Evolutionary conservation across 148 eudicot genomes (phyloP), one percentile per base, ranked within the genome.

Genomic region (Linanthus parryae): DNA sequence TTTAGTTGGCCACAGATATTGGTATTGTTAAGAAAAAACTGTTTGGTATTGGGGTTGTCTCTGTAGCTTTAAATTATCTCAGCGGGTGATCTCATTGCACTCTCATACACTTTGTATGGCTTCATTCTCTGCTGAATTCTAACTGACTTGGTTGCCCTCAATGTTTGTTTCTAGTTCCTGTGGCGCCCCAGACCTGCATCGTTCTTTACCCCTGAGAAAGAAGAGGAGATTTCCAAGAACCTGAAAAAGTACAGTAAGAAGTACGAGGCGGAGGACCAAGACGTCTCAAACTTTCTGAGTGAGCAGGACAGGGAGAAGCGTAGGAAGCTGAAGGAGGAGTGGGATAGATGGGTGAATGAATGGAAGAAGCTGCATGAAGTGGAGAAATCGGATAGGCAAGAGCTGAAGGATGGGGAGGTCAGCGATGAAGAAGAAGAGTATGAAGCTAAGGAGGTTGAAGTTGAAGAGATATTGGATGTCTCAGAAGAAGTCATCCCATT

Each of bases 181-280:
- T 84, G 96, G 96, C 90, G 95, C 36, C 95, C 96, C 41, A 84
- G 99, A 53, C 94, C 99, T 20, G 90, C 83, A 48, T 62, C 99
- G 20, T 66, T 87, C 68, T 64, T 92, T 73, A 71, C 64, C 39
- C 68, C 88, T 2, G 99, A 87, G 67, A 84, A 87, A 57, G 99
- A 92, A 58, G 99, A 92, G 33, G 99, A 92, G 58, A 83, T 87
- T 44, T 74, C 84, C 21, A 92, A 87, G 75, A 87, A 92, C 52
- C 51, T 92, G 41, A 87, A 81, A 75, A 84, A 84, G 46, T 92
- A 84, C 65, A 87, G 90, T 57, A 92, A 83, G 78, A 92, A 79
- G 68, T 87, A 87, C 22, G 98, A 87, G 58, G 96, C 79, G 0
- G 91, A 88, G 54, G 99, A 88, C 61, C 96, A 92, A 33, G 99